A percentile compares a stretch with the other conserved stretches of the same genome.
phyloP scores from a whole-genome alignment of 768 basidiomycete genomes.

The Glaciozyma martinii region DNA sequence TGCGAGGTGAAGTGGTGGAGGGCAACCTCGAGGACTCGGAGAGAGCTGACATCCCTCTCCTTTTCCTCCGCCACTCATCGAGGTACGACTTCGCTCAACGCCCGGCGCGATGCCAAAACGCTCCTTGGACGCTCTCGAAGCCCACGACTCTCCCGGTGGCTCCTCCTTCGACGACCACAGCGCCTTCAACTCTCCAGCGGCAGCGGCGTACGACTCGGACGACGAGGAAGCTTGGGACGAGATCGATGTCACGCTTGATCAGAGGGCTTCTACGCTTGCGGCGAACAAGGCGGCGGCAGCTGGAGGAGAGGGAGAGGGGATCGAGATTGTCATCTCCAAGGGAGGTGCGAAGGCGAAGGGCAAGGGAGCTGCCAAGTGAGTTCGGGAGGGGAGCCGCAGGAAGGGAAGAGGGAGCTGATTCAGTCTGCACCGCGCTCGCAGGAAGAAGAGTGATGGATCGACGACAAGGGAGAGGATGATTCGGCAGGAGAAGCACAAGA shows the following conservation, averaged over 20 bases:
- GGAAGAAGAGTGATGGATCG: slow-evolving; percentile 8
- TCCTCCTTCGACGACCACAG: too few relatives aligned
- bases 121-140: too few relatives aligned
- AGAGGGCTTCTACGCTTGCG: not conserved
- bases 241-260: slow-evolving; percentile 19
- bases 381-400: not conserved
- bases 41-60: too few relatives aligned
- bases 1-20: too few relatives aligned
- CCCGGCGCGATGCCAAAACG: too few relatives aligned
- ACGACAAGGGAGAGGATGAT: slow-evolving; percentile 52
- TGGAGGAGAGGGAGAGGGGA: slow-evolving; percentile 26
- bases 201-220: not conserved
- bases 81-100: too few relatives aligned
- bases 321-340: slow-evolving; percentile 63
- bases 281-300: slow-evolving; percentile 3
- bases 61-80: too few relatives aligned
- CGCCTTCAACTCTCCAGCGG: too few relatives aligned
- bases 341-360: slow-evolving; percentile 38
- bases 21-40: too few relatives aligned
- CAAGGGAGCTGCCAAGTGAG: slow-evolving; percentile 20
- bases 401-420: not conserved
- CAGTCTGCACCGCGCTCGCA: too few relatives aligned
- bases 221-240: slow-evolving; percentile 32
- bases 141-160: too few relatives aligned
- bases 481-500: slow-evolving; percentile 74